Evolutionary conservation across 768 basidiomycete genomes (phyloP).

Genomic region (Serendipita indica): DNA sequence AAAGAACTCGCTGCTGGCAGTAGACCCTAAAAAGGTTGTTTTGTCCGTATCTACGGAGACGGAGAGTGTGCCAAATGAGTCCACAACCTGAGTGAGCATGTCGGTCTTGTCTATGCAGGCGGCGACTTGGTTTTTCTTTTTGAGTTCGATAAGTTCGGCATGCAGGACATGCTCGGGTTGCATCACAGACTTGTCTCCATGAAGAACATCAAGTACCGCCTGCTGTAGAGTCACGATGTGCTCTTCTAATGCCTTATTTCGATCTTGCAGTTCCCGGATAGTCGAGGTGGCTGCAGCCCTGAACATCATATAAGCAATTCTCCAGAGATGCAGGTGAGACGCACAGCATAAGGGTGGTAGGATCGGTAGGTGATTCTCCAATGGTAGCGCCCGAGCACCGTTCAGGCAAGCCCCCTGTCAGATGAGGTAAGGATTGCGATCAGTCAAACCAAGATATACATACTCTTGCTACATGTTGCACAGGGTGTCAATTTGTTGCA

Average conservation of each 20-base stretch:
- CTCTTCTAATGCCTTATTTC: background rate
- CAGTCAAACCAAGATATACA: no score
- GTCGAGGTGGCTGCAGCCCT: background rate
- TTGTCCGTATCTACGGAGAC: background rate
- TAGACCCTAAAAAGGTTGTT: background rate
- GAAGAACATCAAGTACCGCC: background rate
- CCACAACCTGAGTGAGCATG: background rate
- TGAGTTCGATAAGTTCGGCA: conserved; percentile 5
- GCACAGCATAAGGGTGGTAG: background rate
- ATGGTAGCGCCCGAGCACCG: conserved; percentile 6
- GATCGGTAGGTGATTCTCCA: conserved; percentile 3
- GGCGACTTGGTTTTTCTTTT: conserved; percentile 1
- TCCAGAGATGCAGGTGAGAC: background rate
- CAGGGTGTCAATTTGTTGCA: background rate
- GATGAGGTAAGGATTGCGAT: no score
- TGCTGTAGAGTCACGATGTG: background rate
- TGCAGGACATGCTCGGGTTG: conserved; percentile 2
- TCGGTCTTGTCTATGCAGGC: conserved; percentile 8
- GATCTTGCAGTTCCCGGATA: conserved; percentile 3
- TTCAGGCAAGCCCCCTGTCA: background rate
- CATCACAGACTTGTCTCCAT: background rate
- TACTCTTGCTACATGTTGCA: conserved; percentile 2
- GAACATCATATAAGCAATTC: background rate
- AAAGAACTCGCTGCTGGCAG: conserved; percentile 2
- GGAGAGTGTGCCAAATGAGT: background rate